A percentile compares a stretch with the other conserved stretches of the same genome.
phyloP scores from a whole-genome alignment of 768 basidiomycete genomes.

The Tricholoma furcatifolium region DNA sequence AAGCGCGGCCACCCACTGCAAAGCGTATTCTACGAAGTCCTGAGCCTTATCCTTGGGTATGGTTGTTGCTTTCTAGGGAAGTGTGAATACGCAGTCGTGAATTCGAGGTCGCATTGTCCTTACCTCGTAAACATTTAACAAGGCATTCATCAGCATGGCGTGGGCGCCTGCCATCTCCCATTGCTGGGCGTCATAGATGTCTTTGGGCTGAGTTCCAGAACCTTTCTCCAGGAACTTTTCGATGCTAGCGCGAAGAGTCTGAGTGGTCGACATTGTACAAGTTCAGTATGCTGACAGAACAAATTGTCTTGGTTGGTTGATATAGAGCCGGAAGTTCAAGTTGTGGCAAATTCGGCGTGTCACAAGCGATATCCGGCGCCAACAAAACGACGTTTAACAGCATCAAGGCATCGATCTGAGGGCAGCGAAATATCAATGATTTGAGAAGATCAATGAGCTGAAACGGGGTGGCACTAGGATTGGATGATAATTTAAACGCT shows the following conservation, averaged over 20 bases:
- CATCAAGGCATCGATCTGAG: too few relatives aligned
- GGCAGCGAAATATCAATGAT: too few relatives aligned
- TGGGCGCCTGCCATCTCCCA: constrained; percentile 22
- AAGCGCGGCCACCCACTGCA: constrained; percentile 18
- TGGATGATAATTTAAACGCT: too few relatives aligned
- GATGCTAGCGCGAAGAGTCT: constrained; percentile 12
- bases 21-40: constrained; percentile 15
- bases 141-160: constrained; percentile 14
- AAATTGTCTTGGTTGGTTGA: not conserved
- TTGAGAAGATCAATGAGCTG: too few relatives aligned
- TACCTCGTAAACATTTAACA: constrained; percentile 18
- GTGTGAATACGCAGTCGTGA: not conserved
- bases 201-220: constrained; percentile 14
- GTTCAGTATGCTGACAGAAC: not conserved
- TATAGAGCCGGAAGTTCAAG: not conserved
- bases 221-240: constrained; percentile 12
- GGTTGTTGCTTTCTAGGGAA: constrained; percentile 7
- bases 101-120: not conserved
- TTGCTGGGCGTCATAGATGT: constrained; percentile 17
- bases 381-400: too few relatives aligned
- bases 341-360: not conserved
- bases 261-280: constrained; percentile 11
- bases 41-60: constrained; percentile 9
- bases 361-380: too few relatives aligned
- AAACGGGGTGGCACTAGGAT: too few relatives aligned